phyloP scores from a whole-genome alignment of 768 basidiomycete genomes.

The Calvatia gigantea region DNA sequence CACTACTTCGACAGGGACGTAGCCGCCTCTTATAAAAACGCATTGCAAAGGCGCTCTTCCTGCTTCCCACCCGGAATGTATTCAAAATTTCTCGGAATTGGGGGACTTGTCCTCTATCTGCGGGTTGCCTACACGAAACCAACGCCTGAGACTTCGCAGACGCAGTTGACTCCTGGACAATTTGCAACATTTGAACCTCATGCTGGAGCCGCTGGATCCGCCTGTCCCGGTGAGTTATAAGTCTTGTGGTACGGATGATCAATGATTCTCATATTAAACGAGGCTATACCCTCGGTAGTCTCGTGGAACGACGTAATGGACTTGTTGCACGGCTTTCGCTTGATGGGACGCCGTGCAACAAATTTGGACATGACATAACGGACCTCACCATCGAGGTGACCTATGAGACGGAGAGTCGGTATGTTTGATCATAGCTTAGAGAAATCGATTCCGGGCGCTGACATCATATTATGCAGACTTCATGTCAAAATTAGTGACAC shows the following conservation, averaged over 20 bases:
- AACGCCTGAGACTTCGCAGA: background rate
- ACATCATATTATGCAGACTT: slow-evolving; percentile 35
- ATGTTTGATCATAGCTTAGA: slow-evolving; percentile 11
- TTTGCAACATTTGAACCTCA: slow-evolving; percentile 1
- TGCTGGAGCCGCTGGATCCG: background rate
- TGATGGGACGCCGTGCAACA: slow-evolving; percentile 56
- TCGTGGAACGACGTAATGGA: slow-evolving; percentile 42
- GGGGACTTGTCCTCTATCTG: background rate
- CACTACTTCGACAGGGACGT: background rate
- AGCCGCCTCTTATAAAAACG: background rate
- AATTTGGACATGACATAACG: slow-evolving; percentile 57
- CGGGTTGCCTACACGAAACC: background rate
- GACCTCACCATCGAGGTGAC: slow-evolving; percentile 63
- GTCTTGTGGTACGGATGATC: slow-evolving; percentile 8
- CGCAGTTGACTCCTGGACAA: background rate
- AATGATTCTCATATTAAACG: background rate
- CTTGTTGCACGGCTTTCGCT: slow-evolving; percentile 53
- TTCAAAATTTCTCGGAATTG: background rate
- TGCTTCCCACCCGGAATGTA: background rate
- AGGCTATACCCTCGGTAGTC: slow-evolving; percentile 53
- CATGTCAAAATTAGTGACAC: slow-evolving; percentile 69
- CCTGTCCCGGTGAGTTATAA: slow-evolving; percentile 16
- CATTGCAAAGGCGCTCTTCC: background rate
- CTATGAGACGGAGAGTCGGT: slow-evolving; percentile 58
- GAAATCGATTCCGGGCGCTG: background rate